Conservation (phyloP, 352 stramenopile genomes). For the Phytophthora pini region DNA sequence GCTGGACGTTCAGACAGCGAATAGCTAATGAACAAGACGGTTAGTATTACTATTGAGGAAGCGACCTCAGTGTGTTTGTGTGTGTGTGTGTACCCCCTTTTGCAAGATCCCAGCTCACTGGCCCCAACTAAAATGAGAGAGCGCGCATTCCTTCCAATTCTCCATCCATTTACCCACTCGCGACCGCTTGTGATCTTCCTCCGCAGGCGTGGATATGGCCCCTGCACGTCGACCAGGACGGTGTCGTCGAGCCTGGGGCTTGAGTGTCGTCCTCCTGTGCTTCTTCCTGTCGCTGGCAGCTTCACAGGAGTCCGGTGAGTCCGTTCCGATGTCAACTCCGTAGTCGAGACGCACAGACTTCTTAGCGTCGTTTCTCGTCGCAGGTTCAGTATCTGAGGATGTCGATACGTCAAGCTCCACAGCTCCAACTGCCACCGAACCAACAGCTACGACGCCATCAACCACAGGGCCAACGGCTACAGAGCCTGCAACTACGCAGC, state of each 20-base stretch:
- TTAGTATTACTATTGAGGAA: slow-evolving; percentile 27
- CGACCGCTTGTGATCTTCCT: slow-evolving; percentile 6
- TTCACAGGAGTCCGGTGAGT: slow-evolving; percentile 12
- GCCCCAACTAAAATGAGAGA: slow-evolving; percentile 8
- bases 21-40: slow-evolving; percentile 36
- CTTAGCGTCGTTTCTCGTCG: not conserved
- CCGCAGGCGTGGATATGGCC: slow-evolving; percentile 1
- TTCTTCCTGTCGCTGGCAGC: not conserved
- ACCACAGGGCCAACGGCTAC: not conserved
- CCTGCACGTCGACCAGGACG: not conserved
- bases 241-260: not conserved
- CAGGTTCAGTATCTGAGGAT: slow-evolving; percentile 6
- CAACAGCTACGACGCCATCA: not conserved
- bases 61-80: too few relatives aligned
- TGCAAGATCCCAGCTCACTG: slow-evolving; percentile 2
- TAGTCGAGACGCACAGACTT: not conserved
- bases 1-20: slow-evolving; percentile 18
- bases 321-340: not conserved
- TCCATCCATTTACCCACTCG: slow-evolving; percentile 6
- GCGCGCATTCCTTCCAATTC: slow-evolving; percentile 1
- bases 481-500: not conserved
- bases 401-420: not conserved
- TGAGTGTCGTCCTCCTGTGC: slow-evolving; percentile 3
- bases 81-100: not conserved
- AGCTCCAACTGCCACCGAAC: not conserved